Evolutionary conservation across 2,329 filamentous ascomycete genomes (phyloP).

Genomic region (Aspergillus udagawae): DNA sequence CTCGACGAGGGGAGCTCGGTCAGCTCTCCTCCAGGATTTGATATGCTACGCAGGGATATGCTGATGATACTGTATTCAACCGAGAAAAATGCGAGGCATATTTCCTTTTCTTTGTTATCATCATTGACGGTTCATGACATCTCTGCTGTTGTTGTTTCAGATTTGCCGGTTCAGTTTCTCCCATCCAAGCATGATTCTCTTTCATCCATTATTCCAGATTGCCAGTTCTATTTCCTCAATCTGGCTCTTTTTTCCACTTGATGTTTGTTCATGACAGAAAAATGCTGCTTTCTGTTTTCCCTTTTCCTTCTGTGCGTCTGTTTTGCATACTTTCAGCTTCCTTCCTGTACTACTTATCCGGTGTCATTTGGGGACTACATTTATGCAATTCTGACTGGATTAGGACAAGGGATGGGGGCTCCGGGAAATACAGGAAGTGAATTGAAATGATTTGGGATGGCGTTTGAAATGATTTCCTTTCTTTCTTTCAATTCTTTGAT

Average conservation of each 20-base stretch:
- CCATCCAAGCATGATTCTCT: constrained; percentile 20
- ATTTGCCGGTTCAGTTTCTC: constrained; percentile 12
- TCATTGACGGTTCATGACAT: constrained; percentile 16
- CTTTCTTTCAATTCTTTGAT: background rate
- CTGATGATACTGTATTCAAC: constrained; percentile 36
- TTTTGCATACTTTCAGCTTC: constrained; percentile 19
- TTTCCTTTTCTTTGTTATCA: constrained; percentile 16
- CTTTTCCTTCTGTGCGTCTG: constrained; percentile 17
- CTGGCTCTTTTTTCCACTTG: constrained; percentile 16
- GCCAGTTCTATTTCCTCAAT: constrained; percentile 16
- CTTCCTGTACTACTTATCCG: constrained; percentile 24
- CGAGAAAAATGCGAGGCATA: constrained; percentile 26
- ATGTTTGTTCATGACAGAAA: constrained; percentile 12
- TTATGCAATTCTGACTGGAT: constrained; percentile 19
- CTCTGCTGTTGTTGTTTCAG: constrained; percentile 16
- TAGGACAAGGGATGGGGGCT: constrained; percentile 14
- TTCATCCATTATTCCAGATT: constrained; percentile 16
- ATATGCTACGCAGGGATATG: constrained; percentile 23
- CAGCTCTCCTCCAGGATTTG: constrained; percentile 26
- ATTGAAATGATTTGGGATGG: constrained; percentile 19
- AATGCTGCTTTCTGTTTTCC: constrained; percentile 6
- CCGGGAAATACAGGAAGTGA: constrained; percentile 8
- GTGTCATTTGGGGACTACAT: constrained; percentile 19
- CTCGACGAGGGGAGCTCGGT: constrained; percentile 34
- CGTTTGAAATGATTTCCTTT: constrained; percentile 5